Base-by-base conservation (phyloP, 2,329 filamentous ascomycete species). In the Aspergillus japonicus region DNA sequence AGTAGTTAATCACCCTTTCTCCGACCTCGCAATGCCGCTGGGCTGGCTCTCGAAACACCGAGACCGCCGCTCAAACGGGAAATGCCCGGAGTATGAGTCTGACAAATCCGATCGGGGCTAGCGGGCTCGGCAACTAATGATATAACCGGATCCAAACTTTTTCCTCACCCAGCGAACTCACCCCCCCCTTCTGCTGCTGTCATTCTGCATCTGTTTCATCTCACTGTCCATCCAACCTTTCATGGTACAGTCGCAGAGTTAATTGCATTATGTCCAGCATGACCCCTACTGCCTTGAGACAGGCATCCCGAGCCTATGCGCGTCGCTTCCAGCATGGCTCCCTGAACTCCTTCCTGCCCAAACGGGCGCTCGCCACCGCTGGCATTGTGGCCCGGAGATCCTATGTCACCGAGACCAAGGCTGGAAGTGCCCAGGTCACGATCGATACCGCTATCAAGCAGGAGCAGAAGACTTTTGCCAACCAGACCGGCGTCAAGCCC, bases 391-490 rank as follows among this genome's bases (percentile, higher is more conserved):
- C 76, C 54, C 78, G 81, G 69, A 85, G 91, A 73, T 83, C 81
- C 69, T 96, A 96, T 83, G 92, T 96, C 64, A 90, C 91, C 29
- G 89, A 93, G 80, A 89, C 90, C 62, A 92, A 89, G 81, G 84
- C 87, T 66, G 72, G 68, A 58, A 75, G 76, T 58, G 87, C 91
- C 54, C 91, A 92, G 73, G 90, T 96, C 71, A 88, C 86, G 68
- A 80, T 92, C 59, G 92, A 96, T 70, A 90, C 89, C 11, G 88
- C 92, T 61, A 93, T 96, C 77, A 90, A 90, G 75, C 83, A 92
- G 62, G 92, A 96, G 67, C 92, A 94, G 79, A 90, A 90, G 75
- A 87, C 90, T 33, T 95, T 96, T 66, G 71, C 86, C 56, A 77
- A 82, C 35, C 75, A 87, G 75, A 86, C 83, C 8, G 85, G 85